A percentile compares a stretch with the other conserved stretches of the same genome.
Conservation (phyloP, 2,329 filamentous ascomycete species). For the Keithomyces neogunnii region DNA sequence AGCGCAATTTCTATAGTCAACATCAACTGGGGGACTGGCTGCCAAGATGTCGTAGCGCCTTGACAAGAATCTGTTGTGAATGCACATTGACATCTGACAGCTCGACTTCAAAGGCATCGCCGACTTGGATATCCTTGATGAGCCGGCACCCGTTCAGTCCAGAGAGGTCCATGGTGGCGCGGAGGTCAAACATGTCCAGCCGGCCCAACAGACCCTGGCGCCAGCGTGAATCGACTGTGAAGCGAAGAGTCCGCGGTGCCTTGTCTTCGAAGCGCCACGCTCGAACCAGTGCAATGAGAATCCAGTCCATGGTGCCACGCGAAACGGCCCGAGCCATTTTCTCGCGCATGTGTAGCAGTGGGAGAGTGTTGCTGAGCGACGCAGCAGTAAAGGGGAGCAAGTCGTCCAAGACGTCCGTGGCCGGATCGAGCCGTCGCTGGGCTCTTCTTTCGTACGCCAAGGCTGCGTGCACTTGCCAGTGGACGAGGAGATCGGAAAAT, state of each 20-base stretch:
- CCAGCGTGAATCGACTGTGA: conserved; percentile 34
- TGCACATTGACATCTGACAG: conserved; percentile 46
- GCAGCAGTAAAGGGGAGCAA: conserved; percentile 38
- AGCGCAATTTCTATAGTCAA: not conserved
- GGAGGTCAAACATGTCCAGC: conserved; percentile 43
- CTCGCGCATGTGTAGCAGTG: conserved; percentile 44
- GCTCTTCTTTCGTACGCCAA: conserved; percentile 36
- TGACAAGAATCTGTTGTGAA: conserved; percentile 35
- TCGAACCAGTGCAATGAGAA: conserved; percentile 50
- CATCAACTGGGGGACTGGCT: not conserved
- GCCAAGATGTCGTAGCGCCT: conserved; percentile 27
- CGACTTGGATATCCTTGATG: conserved; percentile 34
- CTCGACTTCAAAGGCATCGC: conserved; percentile 48
- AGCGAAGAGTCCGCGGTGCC: conserved; percentile 39
- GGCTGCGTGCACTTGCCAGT: conserved; percentile 59
- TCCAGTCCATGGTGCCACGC: conserved; percentile 43
- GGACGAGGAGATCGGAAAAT: conserved; percentile 52
- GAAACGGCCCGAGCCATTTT: conserved; percentile 36
- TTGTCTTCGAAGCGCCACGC: conserved; percentile 47
- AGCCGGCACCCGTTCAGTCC: conserved; percentile 28
- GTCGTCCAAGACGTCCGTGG: conserved; percentile 18
- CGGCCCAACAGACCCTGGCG: conserved; percentile 27
- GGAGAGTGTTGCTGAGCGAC: conserved; percentile 36
- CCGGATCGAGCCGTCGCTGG: conserved; percentile 16
- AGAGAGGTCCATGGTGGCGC: conserved; percentile 30